A percentile compares a stretch with the other conserved stretches of the same genome.
These are phyloP conservation scores for Pueraria montana DNA, from an alignment of 306 rosid species.

Conservation along the genomic window DNA sequence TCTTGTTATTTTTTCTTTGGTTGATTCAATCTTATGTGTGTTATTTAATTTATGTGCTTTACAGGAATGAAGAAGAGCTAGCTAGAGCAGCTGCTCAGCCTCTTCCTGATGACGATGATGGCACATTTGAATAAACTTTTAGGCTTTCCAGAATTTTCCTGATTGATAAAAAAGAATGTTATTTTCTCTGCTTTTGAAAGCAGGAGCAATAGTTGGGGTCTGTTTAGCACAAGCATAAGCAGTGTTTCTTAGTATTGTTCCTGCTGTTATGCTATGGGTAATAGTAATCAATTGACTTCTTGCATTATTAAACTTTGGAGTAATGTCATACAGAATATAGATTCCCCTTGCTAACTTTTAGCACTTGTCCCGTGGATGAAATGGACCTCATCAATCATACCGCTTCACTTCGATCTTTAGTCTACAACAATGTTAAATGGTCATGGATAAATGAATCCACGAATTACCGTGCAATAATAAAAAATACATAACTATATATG, in stretches of 20 bases:
- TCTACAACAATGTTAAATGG: not conserved
- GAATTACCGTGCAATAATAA: not conserved
- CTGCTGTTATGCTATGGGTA: not conserved
- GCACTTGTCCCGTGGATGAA: not conserved
- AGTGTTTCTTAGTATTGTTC: conserved; percentile 11
- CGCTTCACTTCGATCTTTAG: not conserved
- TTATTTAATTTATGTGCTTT: conserved; percentile 14
- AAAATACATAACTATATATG: not conserved
- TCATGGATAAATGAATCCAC: not conserved
- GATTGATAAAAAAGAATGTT: not conserved
- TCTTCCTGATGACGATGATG: conserved; percentile 80
- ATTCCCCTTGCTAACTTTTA: not conserved
- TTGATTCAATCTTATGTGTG: conserved; percentile 5
- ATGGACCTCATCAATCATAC: not conserved
- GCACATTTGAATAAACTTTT: conserved; percentile 50
- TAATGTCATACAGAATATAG: not conserved
- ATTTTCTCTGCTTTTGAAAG: conserved; percentile 7
- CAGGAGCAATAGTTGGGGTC: not conserved
- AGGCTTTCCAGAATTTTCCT: conserved; percentile 12
- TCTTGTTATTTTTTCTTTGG: not conserved
- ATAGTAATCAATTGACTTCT: conserved; percentile 11
- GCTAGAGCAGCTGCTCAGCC: conserved; percentile 66
- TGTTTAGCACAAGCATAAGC: conserved; percentile 24
- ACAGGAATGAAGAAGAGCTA: conserved; percentile 76
- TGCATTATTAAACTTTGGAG: conserved; percentile 1